These are phyloP conservation scores for Butyriboletus appendiculatus DNA, from an alignment of 1,284 basidiomycete genomes.

Conservation along the genomic window DNA sequence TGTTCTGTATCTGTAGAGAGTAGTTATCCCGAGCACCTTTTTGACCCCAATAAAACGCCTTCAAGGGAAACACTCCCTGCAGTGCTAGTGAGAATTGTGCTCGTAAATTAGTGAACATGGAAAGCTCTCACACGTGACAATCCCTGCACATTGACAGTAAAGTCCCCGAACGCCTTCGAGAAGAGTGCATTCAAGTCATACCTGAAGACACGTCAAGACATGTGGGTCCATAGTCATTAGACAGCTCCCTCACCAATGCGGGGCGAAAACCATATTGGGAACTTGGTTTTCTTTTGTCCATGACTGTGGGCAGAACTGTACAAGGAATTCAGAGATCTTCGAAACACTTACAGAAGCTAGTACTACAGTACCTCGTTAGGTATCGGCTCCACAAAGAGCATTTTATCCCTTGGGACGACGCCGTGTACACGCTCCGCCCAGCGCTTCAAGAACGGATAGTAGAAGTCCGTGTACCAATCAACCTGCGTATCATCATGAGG, in stretches of 20 bases:
- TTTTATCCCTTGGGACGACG: slow-evolving; percentile 54
- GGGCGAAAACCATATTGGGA: slow-evolving; percentile 82
- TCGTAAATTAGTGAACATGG: background rate
- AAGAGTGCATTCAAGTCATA: slow-evolving; percentile 91
- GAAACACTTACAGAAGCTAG: background rate
- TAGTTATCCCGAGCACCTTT: slow-evolving; percentile 81
- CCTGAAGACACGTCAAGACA: slow-evolving; percentile 46
- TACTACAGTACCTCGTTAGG: slow-evolving; percentile 80
- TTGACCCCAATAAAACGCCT: slow-evolving; percentile 87
- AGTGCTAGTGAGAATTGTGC: slow-evolving; percentile 7
- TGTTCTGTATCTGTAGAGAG: slow-evolving; percentile 76
- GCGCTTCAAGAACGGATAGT: slow-evolving; percentile 75
- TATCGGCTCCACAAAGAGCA: slow-evolving; percentile 81
- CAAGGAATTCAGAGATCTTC: slow-evolving; percentile 8
- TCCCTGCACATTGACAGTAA: slow-evolving; percentile 90
- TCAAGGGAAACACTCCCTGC: slow-evolving; percentile 82
- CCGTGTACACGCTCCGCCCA: slow-evolving; percentile 74
- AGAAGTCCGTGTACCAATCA: slow-evolving; percentile 86
- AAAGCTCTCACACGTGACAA: slow-evolving; percentile 65
- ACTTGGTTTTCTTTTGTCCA: slow-evolving; percentile 70
- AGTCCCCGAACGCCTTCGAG: slow-evolving; percentile 76
- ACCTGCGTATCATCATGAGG: slow-evolving; percentile 42
- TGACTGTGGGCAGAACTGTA: slow-evolving; percentile 75
- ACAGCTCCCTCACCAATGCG: slow-evolving; percentile 73
- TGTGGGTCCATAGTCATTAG: background rate